These are phyloP conservation scores for Fusarium kyushuense DNA, from an alignment of 2,329 filamentous ascomycete genomes.

Conservation along the genomic window DNA sequence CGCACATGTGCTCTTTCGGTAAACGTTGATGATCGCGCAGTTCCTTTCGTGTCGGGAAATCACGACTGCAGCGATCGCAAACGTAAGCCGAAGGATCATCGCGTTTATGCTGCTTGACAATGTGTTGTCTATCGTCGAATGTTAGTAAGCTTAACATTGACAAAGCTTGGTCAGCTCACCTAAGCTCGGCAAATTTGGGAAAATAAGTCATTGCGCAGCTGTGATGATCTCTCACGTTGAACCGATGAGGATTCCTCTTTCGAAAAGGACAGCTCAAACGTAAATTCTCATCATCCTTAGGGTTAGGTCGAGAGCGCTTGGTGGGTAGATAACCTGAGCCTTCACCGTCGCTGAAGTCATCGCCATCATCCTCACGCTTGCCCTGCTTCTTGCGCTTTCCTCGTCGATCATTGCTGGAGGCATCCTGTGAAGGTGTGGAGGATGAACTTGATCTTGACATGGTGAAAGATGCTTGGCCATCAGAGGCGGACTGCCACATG, in stretches of 20 bases:
- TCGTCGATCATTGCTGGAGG: conserved; percentile 37
- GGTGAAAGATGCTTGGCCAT: conserved; percentile 49
- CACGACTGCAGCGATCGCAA: conserved; percentile 57
- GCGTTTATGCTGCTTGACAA: conserved; percentile 59
- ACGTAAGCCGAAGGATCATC: conserved; percentile 57
- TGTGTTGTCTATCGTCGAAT: conserved; percentile 52
- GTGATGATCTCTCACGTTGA: conserved; percentile 61
- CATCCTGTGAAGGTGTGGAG: conserved; percentile 49
- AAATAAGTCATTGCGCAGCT: conserved; percentile 60
- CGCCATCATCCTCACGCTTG: conserved; percentile 50
- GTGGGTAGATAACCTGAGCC: conserved; percentile 46
- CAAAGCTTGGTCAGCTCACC: conserved; percentile 40
- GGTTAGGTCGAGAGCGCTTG: conserved; percentile 51
- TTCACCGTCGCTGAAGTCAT: conserved; percentile 54
- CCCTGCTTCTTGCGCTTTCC: conserved; percentile 55
- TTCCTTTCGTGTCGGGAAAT: conserved; percentile 55
- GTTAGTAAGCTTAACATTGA: conserved; percentile 8
- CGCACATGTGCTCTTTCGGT: conserved; percentile 58
- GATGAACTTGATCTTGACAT: conserved; percentile 51
- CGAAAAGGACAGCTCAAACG: conserved; percentile 59
- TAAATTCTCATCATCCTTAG: conserved; percentile 55
- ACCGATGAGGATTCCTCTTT: conserved; percentile 59
- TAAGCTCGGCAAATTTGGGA: conserved; percentile 56
- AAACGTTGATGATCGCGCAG: conserved; percentile 56
- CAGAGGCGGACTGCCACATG: conserved; percentile 50